Base-by-base conservation (phyloP, 2,329 filamentous ascomycete species). In the Xylariales sp. region DNA sequence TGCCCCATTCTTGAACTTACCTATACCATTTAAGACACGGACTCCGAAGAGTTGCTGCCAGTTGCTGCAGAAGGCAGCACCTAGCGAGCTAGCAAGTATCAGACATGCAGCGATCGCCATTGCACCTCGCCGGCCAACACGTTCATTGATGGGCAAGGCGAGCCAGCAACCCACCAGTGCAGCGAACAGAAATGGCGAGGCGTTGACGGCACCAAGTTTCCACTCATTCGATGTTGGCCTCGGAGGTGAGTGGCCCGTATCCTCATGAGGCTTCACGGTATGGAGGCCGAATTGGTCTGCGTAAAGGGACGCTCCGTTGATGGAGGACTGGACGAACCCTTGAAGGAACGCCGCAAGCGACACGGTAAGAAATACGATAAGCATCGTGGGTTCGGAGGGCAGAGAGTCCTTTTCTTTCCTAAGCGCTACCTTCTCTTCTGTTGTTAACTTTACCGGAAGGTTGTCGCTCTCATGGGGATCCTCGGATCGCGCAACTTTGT, bases 271-370 rank as follows among this genome's bases (percentile, higher is more conserved):
- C 4, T 36, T 39, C 39, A 7, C 53, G 30, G 32, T 36, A 56
- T 43, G 9, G 16, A 65, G 62, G 16, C 48, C 62, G 23, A 68
- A 72, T 32, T 65, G 48, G 0, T 18, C 10, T 30, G 68, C 67
- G 34, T 72, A 83, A 0, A 82, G 64, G 0, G 79, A 79, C 0
- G 81, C 80, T 10, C 80, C 80, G 65, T 83, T 83, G 67, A 83
- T 79, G 5, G 81, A 83, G 0, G 80, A 81, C 65, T 83, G 82
- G 1, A 83, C 81, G 46, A 81, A 81, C 10, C 81, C 81, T 70
- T 83, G 82, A 0, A 83, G 72, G 50, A 83, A 80, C 0, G 82
- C 82, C 0, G 82, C 81, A 2, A 83, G 74, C 3, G 81, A 82
- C 12, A 84, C 82, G 1, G 81, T 82, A 39, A 80, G 68, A 46